Percentiles rank a stretch among this genome's conserved stretches.
These are phyloP conservation scores for Pugionium cornutum DNA, from an alignment of 345 rosid genomes.

Conservation along the genomic window DNA sequence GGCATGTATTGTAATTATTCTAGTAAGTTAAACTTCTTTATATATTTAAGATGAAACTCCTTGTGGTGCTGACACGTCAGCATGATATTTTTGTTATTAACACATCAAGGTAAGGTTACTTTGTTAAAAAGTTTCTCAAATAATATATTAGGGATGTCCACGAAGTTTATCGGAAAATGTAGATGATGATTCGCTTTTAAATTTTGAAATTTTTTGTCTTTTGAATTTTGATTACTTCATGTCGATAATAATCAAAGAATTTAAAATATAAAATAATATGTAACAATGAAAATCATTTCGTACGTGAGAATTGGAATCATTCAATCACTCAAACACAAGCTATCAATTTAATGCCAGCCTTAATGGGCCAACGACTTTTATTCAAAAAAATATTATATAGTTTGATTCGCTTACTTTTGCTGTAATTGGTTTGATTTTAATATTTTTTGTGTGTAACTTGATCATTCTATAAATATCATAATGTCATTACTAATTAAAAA, in stretches of 20 bases:
- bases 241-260: neutral
- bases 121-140: too few relatives aligned
- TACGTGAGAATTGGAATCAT: neutral
- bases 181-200: neutral
- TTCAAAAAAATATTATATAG: neutral
- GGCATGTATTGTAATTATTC: too few relatives aligned
- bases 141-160: too few relatives aligned
- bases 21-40: too few relatives aligned
- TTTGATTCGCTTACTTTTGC: neutral
- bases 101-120: too few relatives aligned
- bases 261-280: neutral
- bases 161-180: neutral
- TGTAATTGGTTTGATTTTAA: constrained; percentile 4
- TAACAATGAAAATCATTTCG: constrained; percentile 6
- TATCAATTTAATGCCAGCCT: constrained; percentile 23
- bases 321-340: neutral
- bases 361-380: constrained; percentile 23
- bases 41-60: too few relatives aligned
- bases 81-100: too few relatives aligned
- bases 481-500: neutral
- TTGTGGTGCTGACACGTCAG: too few relatives aligned
- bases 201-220: constrained; percentile 13
- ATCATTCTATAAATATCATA: neutral
- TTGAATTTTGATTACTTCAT: neutral
- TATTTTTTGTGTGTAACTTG: constrained; percentile 3